phyloP scores from a whole-genome alignment of 1,284 basidiomycete species.

The Trichosporon inkin region DNA sequence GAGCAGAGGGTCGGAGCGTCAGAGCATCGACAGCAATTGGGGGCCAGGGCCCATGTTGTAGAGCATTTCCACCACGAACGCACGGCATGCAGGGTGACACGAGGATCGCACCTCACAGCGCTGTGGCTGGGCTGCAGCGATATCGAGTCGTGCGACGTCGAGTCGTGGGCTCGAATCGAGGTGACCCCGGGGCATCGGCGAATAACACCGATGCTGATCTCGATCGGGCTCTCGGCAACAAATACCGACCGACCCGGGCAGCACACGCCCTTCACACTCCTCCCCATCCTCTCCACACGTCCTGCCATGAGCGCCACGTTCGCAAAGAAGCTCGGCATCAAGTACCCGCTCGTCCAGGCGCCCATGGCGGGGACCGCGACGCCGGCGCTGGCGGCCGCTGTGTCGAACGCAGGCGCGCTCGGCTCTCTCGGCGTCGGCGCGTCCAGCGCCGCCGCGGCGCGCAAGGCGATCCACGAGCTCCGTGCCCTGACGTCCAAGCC shows the following conservation, averaged over 20 bases:
- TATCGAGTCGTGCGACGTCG: not conserved
- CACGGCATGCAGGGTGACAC: no score
- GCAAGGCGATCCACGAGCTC: slow-evolving; percentile 28
- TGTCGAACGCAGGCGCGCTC: slow-evolving; percentile 41
- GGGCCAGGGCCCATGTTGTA: no score
- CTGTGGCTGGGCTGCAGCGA: no score
- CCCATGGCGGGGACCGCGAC: slow-evolving; percentile 44
- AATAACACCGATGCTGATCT: not conserved
- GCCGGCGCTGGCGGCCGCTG: slow-evolving; percentile 38
- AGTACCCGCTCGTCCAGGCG: slow-evolving; percentile 40
- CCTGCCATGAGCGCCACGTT: not conserved
- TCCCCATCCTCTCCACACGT: not conserved
- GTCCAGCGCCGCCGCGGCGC: slow-evolving; percentile 12
- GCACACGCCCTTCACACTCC: not conserved
- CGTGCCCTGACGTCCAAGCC: slow-evolving; percentile 25
- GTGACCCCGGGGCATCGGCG: not conserved
- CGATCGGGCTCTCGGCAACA: not conserved
- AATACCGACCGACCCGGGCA: not conserved
- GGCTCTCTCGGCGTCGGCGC: slow-evolving; percentile 42
- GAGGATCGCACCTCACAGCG: no score
- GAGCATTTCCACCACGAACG: no score
- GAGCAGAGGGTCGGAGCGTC: no score
- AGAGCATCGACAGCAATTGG: no score
- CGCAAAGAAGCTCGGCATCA: slow-evolving; percentile 26
- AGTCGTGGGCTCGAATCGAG: not conserved